Base-by-base conservation (phyloP, 768 basidiomycete genomes). In the Lactarius akahatsu region DNA sequence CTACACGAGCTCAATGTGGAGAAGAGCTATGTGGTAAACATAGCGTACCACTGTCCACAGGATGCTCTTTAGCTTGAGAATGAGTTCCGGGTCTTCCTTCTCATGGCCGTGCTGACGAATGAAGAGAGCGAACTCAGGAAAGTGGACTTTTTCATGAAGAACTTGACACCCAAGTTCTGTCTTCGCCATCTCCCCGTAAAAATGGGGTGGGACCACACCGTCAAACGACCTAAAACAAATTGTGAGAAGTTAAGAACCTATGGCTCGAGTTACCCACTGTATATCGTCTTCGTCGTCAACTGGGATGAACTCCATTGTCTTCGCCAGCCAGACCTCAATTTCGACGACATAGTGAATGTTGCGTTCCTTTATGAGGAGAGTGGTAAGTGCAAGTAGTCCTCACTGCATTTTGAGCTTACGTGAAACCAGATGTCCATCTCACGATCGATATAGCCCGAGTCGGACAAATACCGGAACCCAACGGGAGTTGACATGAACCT, bases 351-450 rank as follows among this genome's bases (percentile, higher is more conserved):
- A 99, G 61, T 90, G 87, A 3, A 92, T 82, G 71, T 99, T 99
- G 36, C 94, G 91, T 75, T 94, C 93, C 96, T 98, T 71, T 11
- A 3, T 2, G 40, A 64, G 54, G 34, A 15, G 8, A 30, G 32
- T n/a, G 71, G 52, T 73, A 69, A 62, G 45, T 20, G 36, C n/a
- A 23, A 6, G 55, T n/a, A 43, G 34, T 20, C 7, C 16, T 40
- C 5, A 47, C 62, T 9, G 15, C 11, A 62, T 36, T 11, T 13
- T 4, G 58, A 61, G 30, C 90, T 72, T 73, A 96, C 96, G 75
- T 94, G 87, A 73, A 96, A 93, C 97, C 97, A 99, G 70, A 87
- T 85, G 69, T 98, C 94, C 85, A 99, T 92, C 76, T 98, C 95
- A 56, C 91, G 84, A 72, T 94, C 90, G 65, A 99, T 96, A 73